These are phyloP conservation scores for Gnomoniopsis sp. DNA, from an alignment of 2,329 filamentous ascomycete genomes.

Conservation along the genomic window DNA sequence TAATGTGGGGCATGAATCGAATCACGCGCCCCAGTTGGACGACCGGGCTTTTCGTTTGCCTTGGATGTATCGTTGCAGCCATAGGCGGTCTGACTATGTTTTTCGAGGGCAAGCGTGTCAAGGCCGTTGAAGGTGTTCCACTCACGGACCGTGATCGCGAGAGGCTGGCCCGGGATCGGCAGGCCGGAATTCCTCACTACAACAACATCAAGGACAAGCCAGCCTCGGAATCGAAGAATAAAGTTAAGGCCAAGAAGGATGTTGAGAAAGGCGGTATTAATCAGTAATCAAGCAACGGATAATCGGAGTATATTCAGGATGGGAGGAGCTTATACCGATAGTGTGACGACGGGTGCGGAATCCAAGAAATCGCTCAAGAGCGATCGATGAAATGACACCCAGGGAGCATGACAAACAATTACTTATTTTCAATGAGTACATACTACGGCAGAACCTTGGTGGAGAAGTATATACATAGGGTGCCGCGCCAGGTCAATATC, in stretches of 20 bases:
- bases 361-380: too few species aligned
- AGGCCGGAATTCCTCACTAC: slow-evolving; percentile 55
- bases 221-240: slow-evolving; percentile 35
- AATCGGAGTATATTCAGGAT: too few species aligned
- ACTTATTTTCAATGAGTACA: slow-evolving; percentile 9
- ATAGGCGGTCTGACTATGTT: slow-evolving; percentile 68
- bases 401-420: not conserved
- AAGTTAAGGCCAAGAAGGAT: slow-evolving; percentile 24
- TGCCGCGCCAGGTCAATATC: not conserved
- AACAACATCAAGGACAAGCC: slow-evolving; percentile 53
- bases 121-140: slow-evolving; percentile 67
- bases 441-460: not conserved
- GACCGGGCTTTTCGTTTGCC: slow-evolving; percentile 72
- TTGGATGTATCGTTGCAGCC: slow-evolving; percentile 68
- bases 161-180: slow-evolving; percentile 48
- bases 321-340: not conserved
- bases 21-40: slow-evolving; percentile 74
- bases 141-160: slow-evolving; percentile 53
- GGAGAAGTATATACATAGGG: not conserved
- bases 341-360: too few species aligned
- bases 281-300: not conserved
- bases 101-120: slow-evolving; percentile 68
- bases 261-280: not conserved
- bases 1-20: slow-evolving; percentile 81
- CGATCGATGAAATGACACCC: too few species aligned